Percentiles rank a stretch among this genome's conserved stretches.
Evolutionary conservation across 345 rosid species (phyloP).

Genomic region (Eucalyptus marginata): DNA sequence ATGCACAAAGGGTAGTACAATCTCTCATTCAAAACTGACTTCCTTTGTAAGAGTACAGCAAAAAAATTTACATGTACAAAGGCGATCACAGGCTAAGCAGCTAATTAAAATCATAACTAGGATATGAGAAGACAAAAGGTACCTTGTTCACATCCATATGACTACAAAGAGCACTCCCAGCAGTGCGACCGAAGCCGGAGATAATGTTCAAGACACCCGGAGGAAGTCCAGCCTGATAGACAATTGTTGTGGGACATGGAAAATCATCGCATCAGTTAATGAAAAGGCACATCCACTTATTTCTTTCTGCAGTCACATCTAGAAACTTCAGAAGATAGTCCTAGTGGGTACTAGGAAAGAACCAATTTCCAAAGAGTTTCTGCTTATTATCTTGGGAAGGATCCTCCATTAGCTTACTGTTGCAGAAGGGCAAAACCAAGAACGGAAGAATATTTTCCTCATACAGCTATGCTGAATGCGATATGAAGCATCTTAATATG

Average conservation of each 20-base stretch:
- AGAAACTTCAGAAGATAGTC: background rate
- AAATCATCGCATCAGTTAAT: background rate
- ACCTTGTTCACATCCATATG: conserved; percentile 97
- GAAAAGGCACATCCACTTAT: background rate
- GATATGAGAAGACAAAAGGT: background rate
- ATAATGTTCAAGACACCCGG: conserved; percentile 83
- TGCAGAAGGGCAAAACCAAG: background rate
- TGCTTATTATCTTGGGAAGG: background rate
- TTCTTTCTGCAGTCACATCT: background rate
- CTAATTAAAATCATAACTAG: background rate
- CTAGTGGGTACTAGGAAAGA: background rate
- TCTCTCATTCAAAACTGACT: background rate
- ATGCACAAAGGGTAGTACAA: background rate
- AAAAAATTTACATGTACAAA: background rate
- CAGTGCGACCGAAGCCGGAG: conserved; percentile 79
- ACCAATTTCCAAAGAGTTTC: background rate
- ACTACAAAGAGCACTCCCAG: conserved; percentile 80
- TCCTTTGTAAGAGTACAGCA: background rate
- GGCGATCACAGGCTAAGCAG: background rate
- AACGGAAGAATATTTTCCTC: background rate
- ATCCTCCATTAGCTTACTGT: background rate
- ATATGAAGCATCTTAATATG: background rate
- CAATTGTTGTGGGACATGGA: background rate
- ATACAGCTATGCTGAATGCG: background rate
- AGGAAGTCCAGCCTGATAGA: conserved; percentile 86